Evolutionary conservation across 306 rosid genomes (phyloP).

Genomic region (Rubus parviflorus): DNA sequence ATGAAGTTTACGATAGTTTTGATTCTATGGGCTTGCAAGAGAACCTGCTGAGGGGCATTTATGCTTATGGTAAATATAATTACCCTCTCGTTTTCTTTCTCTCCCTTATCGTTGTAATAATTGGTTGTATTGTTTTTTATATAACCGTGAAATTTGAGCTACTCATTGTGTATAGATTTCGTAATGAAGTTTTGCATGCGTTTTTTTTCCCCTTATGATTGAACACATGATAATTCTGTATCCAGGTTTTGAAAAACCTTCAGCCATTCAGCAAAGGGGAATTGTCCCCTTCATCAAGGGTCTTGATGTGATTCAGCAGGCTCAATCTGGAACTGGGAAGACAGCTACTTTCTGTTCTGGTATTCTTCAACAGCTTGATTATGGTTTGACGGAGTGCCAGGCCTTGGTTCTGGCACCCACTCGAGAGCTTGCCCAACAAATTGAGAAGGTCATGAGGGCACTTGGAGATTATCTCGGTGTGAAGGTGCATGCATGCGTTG

Average conservation of each 20-base stretch:
- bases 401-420: slow-evolving; percentile 81
- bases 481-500: slow-evolving; percentile 80
- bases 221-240: slow-evolving; percentile 7
- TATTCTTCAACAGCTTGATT: slow-evolving; percentile 72
- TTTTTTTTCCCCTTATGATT: slow-evolving; percentile 8
- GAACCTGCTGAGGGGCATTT: slow-evolving; percentile 78
- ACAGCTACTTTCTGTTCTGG: slow-evolving; percentile 83
- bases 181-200: background rate
- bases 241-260: slow-evolving; percentile 79
- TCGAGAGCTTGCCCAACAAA: slow-evolving; percentile 80
- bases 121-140: background rate
- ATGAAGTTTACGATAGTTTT: slow-evolving; percentile 68
- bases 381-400: slow-evolving; percentile 58
- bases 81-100: background rate
- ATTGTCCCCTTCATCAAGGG: slow-evolving; percentile 75
- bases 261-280: slow-evolving; percentile 84
- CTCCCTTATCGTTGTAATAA: too few relatives aligned
- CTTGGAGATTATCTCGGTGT: slow-evolving; percentile 83
- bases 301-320: slow-evolving; percentile 84
- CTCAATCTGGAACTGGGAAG: slow-evolving; percentile 85
- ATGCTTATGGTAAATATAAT: slow-evolving; percentile 54
- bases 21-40: slow-evolving; percentile 78
- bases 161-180: background rate
- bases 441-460: slow-evolving; percentile 87
- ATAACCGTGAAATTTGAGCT: background rate